Evolutionary conservation across 176 grass and related monocot genomes (phyloP).

Genomic region (Eragrostis curvula): DNA sequence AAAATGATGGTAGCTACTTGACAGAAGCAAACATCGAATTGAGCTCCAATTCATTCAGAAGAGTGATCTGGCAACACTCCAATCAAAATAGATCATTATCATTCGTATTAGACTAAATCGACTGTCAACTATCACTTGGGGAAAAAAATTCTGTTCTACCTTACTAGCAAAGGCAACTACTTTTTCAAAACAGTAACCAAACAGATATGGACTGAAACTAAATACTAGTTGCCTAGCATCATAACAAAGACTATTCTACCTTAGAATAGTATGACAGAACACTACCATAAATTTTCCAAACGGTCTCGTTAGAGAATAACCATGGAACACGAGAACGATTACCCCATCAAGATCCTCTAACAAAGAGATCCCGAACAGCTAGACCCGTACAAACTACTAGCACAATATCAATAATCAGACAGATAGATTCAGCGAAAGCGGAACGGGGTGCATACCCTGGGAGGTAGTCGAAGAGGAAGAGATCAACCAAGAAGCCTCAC

Average conservation of each 20-base stretch:
- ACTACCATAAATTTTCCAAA: slow-evolving; percentile 6
- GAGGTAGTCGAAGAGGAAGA: slow-evolving; percentile 59
- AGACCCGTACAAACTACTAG: neutral
- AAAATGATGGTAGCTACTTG: neutral
- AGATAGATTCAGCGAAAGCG: neutral
- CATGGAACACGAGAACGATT: neutral
- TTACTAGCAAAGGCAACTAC: neutral
- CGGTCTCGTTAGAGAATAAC: neutral
- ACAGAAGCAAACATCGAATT: neutral
- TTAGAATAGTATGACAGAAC: neutral
- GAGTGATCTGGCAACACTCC: neutral
- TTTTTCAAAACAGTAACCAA: neutral
- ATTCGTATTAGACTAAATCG: neutral
- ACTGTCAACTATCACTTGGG: neutral
- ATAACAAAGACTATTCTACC: neutral
- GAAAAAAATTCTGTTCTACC: neutral
- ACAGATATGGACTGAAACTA: neutral
- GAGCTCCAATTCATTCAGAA: neutral
- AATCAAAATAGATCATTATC: neutral
- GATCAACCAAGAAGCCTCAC: slow-evolving; percentile 53
- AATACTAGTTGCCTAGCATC: neutral
- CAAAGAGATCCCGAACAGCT: neutral
- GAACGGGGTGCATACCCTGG: slow-evolving; percentile 9
- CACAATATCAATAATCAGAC: neutral
- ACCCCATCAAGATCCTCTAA: slow-evolving; percentile 13